phyloP scores from a whole-genome alignment of 176 grass and related monocot genomes.

The Oryza meridionalis region DNA sequence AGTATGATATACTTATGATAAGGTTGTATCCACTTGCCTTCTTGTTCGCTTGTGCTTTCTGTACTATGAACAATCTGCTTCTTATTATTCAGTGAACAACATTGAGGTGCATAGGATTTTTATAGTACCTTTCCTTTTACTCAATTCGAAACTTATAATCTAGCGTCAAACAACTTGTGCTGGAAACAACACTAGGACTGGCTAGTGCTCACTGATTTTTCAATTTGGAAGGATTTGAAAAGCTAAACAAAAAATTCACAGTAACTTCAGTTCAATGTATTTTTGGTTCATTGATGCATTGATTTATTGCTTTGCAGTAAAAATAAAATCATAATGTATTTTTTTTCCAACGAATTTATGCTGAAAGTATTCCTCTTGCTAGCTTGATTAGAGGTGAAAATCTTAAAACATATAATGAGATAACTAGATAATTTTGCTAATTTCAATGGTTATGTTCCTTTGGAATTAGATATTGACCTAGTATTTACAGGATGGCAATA shows the following conservation, averaged over 20 bases:
- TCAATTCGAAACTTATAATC: not conserved
- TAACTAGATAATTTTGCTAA: not conserved
- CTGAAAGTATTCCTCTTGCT: not conserved
- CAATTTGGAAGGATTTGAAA: not conserved
- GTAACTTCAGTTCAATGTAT: not conserved
- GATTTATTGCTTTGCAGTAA: not conserved
- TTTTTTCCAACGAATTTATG: not conserved
- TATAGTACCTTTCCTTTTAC: not conserved
- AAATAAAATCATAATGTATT: not conserved
- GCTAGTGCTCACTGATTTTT: not conserved
- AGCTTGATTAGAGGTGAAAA: not conserved
- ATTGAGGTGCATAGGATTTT: not conserved
- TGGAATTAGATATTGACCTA: not conserved
- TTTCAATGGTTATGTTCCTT: not conserved
- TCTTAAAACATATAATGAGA: not conserved
- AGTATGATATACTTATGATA: not conserved
- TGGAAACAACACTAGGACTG: not conserved
- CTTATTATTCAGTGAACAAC: not conserved
- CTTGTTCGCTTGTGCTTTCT: not conserved
- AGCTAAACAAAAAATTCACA: not conserved
- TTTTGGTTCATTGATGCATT: conserved; percentile 8
- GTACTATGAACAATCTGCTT: not conserved
- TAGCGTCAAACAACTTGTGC: not conserved
- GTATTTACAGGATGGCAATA: not conserved
- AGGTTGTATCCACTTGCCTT: not conserved